phyloP scores from a whole-genome alignment of 2,329 filamentous ascomycete genomes.

The Leptographium galeiforme region DNA sequence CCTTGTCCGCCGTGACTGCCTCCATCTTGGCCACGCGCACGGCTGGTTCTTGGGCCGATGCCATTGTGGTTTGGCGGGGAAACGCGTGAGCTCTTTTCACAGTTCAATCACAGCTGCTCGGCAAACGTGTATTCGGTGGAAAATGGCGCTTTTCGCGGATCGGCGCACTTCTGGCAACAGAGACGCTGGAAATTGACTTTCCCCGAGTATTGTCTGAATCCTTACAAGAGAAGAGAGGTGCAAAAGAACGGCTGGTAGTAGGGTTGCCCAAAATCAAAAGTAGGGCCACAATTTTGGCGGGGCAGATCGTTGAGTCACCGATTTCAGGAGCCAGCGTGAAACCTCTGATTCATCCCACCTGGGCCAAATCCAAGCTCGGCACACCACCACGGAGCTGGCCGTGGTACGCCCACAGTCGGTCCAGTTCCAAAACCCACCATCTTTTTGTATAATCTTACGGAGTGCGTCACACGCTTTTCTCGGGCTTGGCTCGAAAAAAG shows the following conservation, averaged over 20 bases:
- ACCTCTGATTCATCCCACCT: background rate
- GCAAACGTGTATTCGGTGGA: background rate
- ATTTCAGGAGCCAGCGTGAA: slow-evolving; percentile 7
- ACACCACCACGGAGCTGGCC: no score
- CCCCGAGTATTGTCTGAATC: background rate
- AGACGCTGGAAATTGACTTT: background rate
- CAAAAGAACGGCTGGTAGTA: background rate
- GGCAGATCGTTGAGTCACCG: slow-evolving; percentile 12
- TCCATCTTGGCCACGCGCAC: slow-evolving; percentile 27
- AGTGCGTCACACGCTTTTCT: no score
- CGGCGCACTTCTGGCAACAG: background rate
- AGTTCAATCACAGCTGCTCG: background rate
- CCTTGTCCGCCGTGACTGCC: slow-evolving; percentile 24
- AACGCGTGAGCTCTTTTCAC: background rate
- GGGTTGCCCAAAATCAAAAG: slow-evolving; percentile 1
- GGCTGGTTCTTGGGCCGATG: slow-evolving; percentile 30
- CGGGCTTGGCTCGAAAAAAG: no score
- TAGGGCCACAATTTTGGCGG: slow-evolving; percentile 6
- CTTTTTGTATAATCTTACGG: no score
- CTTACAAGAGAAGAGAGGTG: background rate
- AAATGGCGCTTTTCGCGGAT: background rate
- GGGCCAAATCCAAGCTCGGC: no score
- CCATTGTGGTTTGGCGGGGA: background rate
- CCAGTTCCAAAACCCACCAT: no score
- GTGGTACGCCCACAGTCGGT: no score